Conservation (phyloP, 192 early-diverging fungal genomes). For the Rhizophagus clarus region DNA sequence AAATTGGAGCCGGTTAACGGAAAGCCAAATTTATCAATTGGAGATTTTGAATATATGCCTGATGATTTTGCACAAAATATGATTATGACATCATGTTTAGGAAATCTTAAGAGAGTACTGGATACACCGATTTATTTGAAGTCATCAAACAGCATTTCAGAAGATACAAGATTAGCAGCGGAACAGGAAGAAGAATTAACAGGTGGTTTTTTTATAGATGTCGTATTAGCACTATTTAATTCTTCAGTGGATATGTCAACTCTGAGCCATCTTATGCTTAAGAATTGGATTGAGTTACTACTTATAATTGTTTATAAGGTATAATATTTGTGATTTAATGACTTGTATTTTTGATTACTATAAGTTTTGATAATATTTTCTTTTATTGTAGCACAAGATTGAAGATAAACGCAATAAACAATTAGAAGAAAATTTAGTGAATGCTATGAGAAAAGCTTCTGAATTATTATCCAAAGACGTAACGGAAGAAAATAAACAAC, state of each 20-base stretch:
- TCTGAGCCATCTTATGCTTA: slow-evolving; percentile 49
- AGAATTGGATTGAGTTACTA: slow-evolving; percentile 57
- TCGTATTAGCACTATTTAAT: slow-evolving; percentile 54
- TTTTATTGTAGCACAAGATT: slow-evolving; percentile 42
- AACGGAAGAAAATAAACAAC: slow-evolving; percentile 58
- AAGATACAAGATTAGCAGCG: not conserved
- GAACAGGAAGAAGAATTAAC: slow-evolving; percentile 35
- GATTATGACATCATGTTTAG: slow-evolving; percentile 38
- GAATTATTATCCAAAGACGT: slow-evolving; percentile 45
- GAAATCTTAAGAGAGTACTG: slow-evolving; percentile 47
- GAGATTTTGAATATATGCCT: slow-evolving; percentile 44
- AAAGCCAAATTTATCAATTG: slow-evolving; percentile 43
- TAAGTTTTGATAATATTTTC: not conserved
- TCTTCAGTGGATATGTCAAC: slow-evolving; percentile 50
- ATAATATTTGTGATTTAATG: not conserved
- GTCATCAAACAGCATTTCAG: not conserved
- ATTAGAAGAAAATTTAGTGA: slow-evolving; percentile 39
- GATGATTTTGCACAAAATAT: slow-evolving; percentile 39
- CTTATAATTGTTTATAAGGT: slow-evolving; percentile 64
- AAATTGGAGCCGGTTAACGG: slow-evolving; percentile 38
- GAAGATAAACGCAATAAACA: slow-evolving; percentile 34
- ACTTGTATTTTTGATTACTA: not conserved
- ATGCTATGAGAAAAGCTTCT: slow-evolving; percentile 44
- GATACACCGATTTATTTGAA: slow-evolving; percentile 41
- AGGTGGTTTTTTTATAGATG: slow-evolving; percentile 56